A percentile compares a stretch with the other conserved stretches of the same genome.
Conservation (phyloP, 2,329 filamentous ascomycete genomes). For the Fusarium torreyae region DNA sequence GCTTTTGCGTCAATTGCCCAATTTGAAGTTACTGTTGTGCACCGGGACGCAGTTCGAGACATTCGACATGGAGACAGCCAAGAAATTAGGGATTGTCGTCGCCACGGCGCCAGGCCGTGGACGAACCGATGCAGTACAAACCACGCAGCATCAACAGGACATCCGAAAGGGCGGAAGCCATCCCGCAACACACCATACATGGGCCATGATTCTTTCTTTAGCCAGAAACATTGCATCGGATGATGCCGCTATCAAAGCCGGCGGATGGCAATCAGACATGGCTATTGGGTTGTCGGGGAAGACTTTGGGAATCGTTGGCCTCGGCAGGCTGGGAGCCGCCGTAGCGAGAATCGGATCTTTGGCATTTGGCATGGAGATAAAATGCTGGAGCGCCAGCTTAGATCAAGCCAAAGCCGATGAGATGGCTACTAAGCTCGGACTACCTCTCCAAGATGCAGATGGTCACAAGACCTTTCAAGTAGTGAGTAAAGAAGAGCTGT, state of each 20-base stretch:
- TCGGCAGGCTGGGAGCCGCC: not conserved
- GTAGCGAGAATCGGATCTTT: conserved; percentile 5
- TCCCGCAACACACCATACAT: not conserved
- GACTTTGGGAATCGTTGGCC: not conserved
- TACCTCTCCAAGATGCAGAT: not conserved
- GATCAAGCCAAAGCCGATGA: conserved; percentile 61
- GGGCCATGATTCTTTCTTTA: not conserved
- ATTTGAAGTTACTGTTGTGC: not conserved
- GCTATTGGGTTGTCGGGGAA: not conserved
- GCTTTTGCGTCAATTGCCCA: not conserved
- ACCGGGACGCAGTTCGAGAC: conserved; percentile 4
- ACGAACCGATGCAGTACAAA: not conserved
- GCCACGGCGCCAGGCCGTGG: not conserved
- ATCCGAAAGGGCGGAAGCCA: conserved; percentile 2
- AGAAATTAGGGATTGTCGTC: not conserved
- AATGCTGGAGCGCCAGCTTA: not conserved
- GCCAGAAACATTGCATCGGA: not conserved
- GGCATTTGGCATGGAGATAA: conserved; percentile 6
- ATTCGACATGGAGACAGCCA: not conserved
- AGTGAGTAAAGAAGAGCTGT: conserved; percentile 15
- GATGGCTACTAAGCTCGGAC: conserved; percentile 3
- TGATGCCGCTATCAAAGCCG: not conserved
- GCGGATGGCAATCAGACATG: conserved; percentile 7
- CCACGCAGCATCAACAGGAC: not conserved
- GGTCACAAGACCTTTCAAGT: conserved; percentile 8